Base-by-base conservation (phyloP, 2,329 filamentous ascomycete species). In the Ceratocystis cubensis region DNA sequence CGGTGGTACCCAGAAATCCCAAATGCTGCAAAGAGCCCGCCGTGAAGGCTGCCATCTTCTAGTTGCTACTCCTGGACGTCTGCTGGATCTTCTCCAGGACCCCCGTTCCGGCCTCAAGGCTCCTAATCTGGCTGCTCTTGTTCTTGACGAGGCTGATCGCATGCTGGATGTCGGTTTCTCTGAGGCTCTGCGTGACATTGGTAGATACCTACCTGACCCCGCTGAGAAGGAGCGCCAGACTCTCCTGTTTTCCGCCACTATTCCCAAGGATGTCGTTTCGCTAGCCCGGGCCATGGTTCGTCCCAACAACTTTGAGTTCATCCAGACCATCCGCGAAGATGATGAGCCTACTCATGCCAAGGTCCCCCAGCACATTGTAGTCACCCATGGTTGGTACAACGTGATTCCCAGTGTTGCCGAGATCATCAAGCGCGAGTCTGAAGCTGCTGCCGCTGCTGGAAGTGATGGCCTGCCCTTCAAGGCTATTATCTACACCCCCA, bases 91-190 rank as follows among this genome's bases (percentile, higher is more conserved):
- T 48, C 80, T 96, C 30, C 81, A 81, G 2, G 90, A 96, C 72
- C 76, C 78, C 0, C 73, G 74, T 66, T 83, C 80, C 66, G 82
- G 84, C 28, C 83, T 96, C 48, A 78, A 79, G 25, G 88, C 89
- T 75, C 91, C 73, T 75, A 92, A 89, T 75, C 87, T 97, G 79
- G 88, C 91, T 75, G 95, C 94, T 71, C 82, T 99, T 59, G 91
- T 97, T 70, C 87, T 99, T 61, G 94, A 99, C 72, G 94, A 99
- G 81, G 94, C 94, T 72, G 94, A 99, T 77, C 89, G 94, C 72
- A 96, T 99, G 89, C 83, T 99, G 74, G 94, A 99, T 78, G 94
- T 96, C 80, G 94, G 89, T 1, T 93, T 93, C 72, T 80, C 86
- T 66, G 78, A 79, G 45, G 86, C 86, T 66, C 81, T 93, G 63